Evolutionary conservation across 2,329 filamentous ascomycete genomes (phyloP).

Genomic region (Fusarium redolens): DNA sequence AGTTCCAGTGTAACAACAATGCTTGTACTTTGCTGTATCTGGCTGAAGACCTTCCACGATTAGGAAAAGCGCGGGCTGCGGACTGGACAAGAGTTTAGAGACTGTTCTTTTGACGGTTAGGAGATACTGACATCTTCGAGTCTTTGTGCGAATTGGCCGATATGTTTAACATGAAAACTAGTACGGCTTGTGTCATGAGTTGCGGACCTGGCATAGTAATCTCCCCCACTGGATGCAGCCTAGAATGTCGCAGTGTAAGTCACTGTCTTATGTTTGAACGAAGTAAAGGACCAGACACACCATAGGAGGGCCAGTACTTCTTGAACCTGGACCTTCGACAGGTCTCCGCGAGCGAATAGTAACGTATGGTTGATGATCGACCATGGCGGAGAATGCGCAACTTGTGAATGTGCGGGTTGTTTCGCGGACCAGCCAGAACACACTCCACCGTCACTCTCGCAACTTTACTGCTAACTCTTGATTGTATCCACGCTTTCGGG

Average conservation of each 20-base stretch:
- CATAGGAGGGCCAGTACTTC: conserved; percentile 58
- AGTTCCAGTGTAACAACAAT: conserved; percentile 67
- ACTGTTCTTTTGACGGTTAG: neutral
- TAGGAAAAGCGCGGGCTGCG: conserved; percentile 66
- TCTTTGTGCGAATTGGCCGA: conserved; percentile 64
- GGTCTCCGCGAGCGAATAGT: conserved; percentile 64
- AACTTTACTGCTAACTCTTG: conserved; percentile 5
- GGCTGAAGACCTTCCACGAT: conserved; percentile 62
- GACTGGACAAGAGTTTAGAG: conserved; percentile 54
- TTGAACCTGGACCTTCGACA: conserved; percentile 58
- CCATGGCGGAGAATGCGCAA: conserved; percentile 48
- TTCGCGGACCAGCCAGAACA: conserved; percentile 10
- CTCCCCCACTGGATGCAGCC: conserved; percentile 34
- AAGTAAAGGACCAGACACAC: conserved; percentile 52
- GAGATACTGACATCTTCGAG: conserved; percentile 62
- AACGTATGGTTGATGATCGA: conserved; percentile 61
- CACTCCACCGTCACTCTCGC: conserved; percentile 4
- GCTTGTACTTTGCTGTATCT: conserved; percentile 67
- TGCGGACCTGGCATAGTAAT: conserved; percentile 51
- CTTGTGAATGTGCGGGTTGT: neutral
- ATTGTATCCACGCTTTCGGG: conserved; percentile 4
- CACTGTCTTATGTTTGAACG: neutral
- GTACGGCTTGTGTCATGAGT: conserved; percentile 69
- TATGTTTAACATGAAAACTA: conserved; percentile 68
- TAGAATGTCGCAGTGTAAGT: conserved; percentile 35